phyloP scores from a whole-genome alignment of 208 protist species.

The Angomonas deanei region DNA sequence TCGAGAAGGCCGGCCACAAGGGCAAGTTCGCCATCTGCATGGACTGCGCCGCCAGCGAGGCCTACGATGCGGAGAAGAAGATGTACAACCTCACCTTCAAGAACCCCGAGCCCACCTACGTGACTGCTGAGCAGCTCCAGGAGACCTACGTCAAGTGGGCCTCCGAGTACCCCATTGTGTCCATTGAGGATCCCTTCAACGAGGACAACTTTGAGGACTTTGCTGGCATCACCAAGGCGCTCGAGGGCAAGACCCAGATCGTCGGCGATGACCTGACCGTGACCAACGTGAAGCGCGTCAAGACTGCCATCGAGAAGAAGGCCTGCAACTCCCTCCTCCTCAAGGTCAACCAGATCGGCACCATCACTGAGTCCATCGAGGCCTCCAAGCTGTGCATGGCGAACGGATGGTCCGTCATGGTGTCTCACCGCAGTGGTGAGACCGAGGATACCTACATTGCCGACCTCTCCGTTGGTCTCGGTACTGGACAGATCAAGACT shows the following conservation, averaged over 20 bases:
- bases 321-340: constrained; percentile 97
- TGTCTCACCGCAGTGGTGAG: constrained; percentile 97
- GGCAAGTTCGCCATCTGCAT: constrained; percentile 97
- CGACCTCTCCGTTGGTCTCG: constrained; percentile 97
- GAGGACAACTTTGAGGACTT: constrained; percentile 97
- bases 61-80: constrained; percentile 91
- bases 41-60: constrained; percentile 98
- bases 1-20: constrained; percentile 94
- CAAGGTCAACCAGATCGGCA: constrained; percentile 99
- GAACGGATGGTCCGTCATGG: constrained; percentile 83
- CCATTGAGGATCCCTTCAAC: constrained; percentile 99
- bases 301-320: constrained; percentile 87
- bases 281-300: constrained; percentile 96
- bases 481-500: constrained; percentile 98
- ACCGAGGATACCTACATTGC: constrained; percentile 99
- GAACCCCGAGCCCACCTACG: constrained; percentile 64
- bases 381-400: constrained; percentile 86
- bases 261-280: constrained; percentile 99
- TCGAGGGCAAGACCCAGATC: constrained; percentile 89
- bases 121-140: constrained; percentile 75
- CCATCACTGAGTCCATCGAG: constrained; percentile 96
- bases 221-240: constrained; percentile 61
- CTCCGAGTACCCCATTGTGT: constrained; percentile 94
- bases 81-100: constrained; percentile 99
- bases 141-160: constrained; percentile 92